Evolutionary conservation across 2,329 filamentous ascomycete species (phyloP), one percentile per base, ranked within the genome.

Genomic region (Hortaea werneckii): DNA sequence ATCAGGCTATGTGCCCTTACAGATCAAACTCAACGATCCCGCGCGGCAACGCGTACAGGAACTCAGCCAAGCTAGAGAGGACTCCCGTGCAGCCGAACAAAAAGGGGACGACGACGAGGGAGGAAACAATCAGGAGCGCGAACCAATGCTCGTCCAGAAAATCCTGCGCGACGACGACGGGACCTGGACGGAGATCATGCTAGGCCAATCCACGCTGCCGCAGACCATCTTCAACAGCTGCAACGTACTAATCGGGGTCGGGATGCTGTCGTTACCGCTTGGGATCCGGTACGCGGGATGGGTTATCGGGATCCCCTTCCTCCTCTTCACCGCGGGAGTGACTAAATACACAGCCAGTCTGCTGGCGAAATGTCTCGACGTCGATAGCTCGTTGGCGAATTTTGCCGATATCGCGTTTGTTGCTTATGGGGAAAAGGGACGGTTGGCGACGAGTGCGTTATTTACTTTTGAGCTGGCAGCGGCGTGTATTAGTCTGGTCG

Each of bases 161-260:
- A 77, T 95, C 9, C 85, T 94, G 62, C 85, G 92, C 52, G 74
- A 78, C 57, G 74, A 78, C 57, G 87, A 92, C 54, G 87, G 92
- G 37, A 87, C 83, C 59, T 78, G 90, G 41, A 79, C 95, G 46
- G 77, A 90, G 55, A 78, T 90, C 2, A 82, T 95, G 2, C 83
- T 94, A 50, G 90, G 90, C 35, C 88, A 94, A 68, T 95, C 87
- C n/a, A 98, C 90, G 1, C 74, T 96, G 11, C 88, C 88, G 0
- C 90, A 96, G 69, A 96, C 90, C 5, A 78, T 95, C 51, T 94
- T 96, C 73, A 98, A 98, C 67, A 94, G 87, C 3, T 90, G 90
- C 62, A 95, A 95, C 54, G 87, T 94, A 42, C 71, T 95, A 48
- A 90, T 95, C 50, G 89, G 89, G 11, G 83, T 98, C 29, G 90